These are phyloP conservation scores for Flaveria ramosissima DNA, from an alignment of 129 eudicot species.

Conservation along the genomic window DNA sequence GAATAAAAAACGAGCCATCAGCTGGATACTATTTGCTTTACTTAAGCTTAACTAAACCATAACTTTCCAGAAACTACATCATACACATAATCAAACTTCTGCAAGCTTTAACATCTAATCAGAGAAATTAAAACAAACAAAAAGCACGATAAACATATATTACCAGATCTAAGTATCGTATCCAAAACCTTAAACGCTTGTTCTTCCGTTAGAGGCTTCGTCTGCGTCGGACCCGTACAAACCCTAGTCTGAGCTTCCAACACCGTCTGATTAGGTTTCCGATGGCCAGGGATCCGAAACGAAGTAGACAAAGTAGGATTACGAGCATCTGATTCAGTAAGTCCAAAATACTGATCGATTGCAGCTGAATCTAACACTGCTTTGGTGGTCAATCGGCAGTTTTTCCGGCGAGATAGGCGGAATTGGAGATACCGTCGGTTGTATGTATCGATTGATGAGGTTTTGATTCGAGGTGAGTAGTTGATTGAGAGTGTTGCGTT, in stretches of 20 bases:
- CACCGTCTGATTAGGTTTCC: conserved; percentile 80
- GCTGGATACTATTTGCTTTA: background rate
- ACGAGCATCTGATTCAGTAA: conserved; percentile 43
- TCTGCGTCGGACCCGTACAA: conserved; percentile 97
- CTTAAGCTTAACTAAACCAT: background rate
- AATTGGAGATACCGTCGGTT: conserved; percentile 30
- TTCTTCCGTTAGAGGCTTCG: conserved; percentile 81
- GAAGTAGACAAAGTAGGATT: conserved; percentile 80
- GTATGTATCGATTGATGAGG: conserved; percentile 19
- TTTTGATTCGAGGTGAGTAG: conserved; percentile 22
- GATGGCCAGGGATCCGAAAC: conserved; percentile 45
- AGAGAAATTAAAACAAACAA: background rate
- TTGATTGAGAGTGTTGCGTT: conserved; percentile 37
- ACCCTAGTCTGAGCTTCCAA: conserved; percentile 92
- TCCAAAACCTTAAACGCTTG: conserved; percentile 90
- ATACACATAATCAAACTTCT: background rate
- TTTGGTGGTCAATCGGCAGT: conserved; percentile 26
- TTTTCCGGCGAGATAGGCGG: conserved; percentile 19
- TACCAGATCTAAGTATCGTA: conserved; percentile 86
- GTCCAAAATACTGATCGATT: conserved; percentile 43
- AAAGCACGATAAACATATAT: background rate
- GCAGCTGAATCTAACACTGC: conserved; percentile 53
- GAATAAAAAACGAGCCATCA: background rate
- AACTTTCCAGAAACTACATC: background rate
- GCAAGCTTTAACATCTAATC: conserved; percentile 10